Evolutionary conservation across 2,329 filamentous ascomycete species (phyloP).

Genomic region (Drechslera avenae): DNA sequence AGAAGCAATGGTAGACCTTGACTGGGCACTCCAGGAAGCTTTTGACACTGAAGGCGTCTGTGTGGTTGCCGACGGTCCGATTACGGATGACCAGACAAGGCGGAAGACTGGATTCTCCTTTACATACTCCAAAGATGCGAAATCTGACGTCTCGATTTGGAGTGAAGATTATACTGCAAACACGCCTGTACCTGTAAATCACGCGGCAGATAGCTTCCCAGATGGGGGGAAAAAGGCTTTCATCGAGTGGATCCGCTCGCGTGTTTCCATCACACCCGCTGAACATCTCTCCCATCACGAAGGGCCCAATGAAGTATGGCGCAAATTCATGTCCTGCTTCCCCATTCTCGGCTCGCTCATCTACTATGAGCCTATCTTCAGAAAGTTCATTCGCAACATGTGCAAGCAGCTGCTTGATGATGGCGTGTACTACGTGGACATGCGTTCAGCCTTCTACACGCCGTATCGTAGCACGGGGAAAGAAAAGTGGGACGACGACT

Average conservation of each 20-base stretch:
- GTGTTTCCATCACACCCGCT: constrained; percentile 71
- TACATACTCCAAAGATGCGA: constrained; percentile 50
- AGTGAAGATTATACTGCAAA: constrained; percentile 63
- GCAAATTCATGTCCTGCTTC: constrained; percentile 79
- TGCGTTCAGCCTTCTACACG: constrained; percentile 75
- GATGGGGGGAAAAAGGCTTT: constrained; percentile 74
- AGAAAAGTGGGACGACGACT: constrained; percentile 70
- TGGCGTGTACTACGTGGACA: constrained; percentile 82
- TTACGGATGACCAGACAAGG: constrained; percentile 61
- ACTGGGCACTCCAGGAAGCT: constrained; percentile 75
- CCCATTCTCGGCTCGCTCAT: constrained; percentile 73
- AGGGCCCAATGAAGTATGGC: constrained; percentile 83
- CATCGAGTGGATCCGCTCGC: constrained; percentile 73
- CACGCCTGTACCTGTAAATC: constrained; percentile 62
- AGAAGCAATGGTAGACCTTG: constrained; percentile 88
- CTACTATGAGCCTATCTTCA: constrained; percentile 89
- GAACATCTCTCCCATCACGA: constrained; percentile 82
- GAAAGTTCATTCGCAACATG: constrained; percentile 73
- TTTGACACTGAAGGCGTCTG: constrained; percentile 76
- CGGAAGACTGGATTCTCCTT: constrained; percentile 66
- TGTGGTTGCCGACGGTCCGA: constrained; percentile 63
- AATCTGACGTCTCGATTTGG: constrained; percentile 66
- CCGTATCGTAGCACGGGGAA: constrained; percentile 69
- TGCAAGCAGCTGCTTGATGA: constrained; percentile 76
- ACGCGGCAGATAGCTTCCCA: constrained; percentile 76